Evolutionary conservation across 2,329 filamentous ascomycete species (phyloP).

Genomic region (Fusarium haematococcum): DNA sequence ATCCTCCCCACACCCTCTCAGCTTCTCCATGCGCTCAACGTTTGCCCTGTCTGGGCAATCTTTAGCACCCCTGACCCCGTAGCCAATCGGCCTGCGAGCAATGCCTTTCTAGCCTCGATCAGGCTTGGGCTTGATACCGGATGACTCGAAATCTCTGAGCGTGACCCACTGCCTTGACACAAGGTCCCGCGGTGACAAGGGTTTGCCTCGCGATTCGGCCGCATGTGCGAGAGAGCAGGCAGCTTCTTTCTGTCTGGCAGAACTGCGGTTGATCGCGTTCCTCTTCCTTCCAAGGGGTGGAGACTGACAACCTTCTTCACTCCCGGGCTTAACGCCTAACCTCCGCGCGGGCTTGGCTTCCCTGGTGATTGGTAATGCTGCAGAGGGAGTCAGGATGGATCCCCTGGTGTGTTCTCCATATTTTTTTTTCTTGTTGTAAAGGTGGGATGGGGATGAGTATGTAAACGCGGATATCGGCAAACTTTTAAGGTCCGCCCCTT

Average conservation of each 20-base stretch:
- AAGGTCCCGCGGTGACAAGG: background rate
- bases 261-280: background rate
- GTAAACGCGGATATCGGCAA: slow-evolving; percentile 36
- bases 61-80: background rate
- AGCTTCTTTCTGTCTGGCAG: background rate
- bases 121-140: slow-evolving; percentile 1
- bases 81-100: background rate
- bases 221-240: background rate
- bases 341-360: background rate
- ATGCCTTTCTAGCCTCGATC: background rate
- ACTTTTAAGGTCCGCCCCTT: slow-evolving; percentile 23
- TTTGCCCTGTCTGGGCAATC: background rate
- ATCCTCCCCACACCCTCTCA: slow-evolving; percentile 2
- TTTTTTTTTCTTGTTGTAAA: slow-evolving; percentile 15
- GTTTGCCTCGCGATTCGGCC: background rate
- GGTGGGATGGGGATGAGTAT: slow-evolving; percentile 8
- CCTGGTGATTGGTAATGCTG: slow-evolving; percentile 17
- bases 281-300: background rate
- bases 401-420: slow-evolving; percentile 8
- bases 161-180: slow-evolving; percentile 4
- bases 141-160: slow-evolving; percentile 4
- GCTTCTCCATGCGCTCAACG: background rate
- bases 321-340: slow-evolving; percentile 3
- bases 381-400: background rate
- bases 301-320: background rate